Percentiles rank a stretch among this genome's conserved stretches.
Evolutionary conservation across 2,329 filamentous ascomycete species (phyloP).

Genomic region (Aspergillus awamori): DNA sequence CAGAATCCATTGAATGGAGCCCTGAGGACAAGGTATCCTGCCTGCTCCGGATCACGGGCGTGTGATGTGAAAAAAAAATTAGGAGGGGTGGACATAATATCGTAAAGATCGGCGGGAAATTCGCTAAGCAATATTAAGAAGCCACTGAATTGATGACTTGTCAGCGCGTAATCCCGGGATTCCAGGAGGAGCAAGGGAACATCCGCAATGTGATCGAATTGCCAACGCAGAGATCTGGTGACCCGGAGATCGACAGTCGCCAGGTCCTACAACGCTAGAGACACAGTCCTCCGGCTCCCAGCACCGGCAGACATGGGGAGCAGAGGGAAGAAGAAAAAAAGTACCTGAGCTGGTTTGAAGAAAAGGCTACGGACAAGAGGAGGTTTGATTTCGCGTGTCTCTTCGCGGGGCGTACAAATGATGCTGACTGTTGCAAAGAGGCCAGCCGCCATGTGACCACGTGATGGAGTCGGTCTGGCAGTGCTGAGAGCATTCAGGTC

Average conservation of each 20-base stretch:
- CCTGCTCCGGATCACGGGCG: conserved; percentile 5
- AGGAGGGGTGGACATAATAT: background rate
- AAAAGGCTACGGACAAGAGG: background rate
- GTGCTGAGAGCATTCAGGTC: background rate
- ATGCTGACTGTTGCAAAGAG: conserved; percentile 3
- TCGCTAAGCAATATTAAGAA: conserved; percentile 11
- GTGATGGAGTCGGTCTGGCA: conserved; percentile 1
- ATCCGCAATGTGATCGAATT: conserved; percentile 26
- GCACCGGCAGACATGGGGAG: background rate
- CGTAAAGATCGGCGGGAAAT: conserved; percentile 11
- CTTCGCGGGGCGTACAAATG: conserved; percentile 6
- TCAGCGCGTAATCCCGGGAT: conserved; percentile 13
- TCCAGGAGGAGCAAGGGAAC: conserved; percentile 13
- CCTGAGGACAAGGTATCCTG: background rate
- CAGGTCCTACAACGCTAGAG: conserved; percentile 9
- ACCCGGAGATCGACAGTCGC: conserved; percentile 35
- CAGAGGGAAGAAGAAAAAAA: background rate
- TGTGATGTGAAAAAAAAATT: conserved; percentile 2
- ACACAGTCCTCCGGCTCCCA: background rate
- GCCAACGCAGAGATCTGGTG: conserved; percentile 43
- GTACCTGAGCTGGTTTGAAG: conserved; percentile 7
- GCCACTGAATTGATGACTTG: conserved; percentile 21
- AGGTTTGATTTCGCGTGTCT: background rate
- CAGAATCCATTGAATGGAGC: background rate
- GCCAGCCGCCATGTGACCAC: conserved; percentile 4